A percentile compares a stretch with the other conserved stretches of the same genome.
Evolutionary conservation across 306 rosid genomes (phyloP).

Genomic region (Cicer cuneatum): DNA sequence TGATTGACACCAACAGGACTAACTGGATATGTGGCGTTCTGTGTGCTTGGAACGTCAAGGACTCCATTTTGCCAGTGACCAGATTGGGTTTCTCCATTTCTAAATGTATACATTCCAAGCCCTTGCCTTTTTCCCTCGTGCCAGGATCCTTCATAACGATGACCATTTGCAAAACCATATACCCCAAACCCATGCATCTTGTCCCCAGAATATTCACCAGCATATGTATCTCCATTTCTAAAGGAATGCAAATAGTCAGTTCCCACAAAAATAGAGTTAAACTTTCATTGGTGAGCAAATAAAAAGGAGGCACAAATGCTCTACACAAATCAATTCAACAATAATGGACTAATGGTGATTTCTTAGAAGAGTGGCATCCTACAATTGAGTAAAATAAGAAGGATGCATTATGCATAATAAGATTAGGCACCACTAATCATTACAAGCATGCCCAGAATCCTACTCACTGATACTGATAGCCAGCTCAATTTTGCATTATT

Average conservation of each 20-base stretch:
- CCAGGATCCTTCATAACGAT: conserved; percentile 96
- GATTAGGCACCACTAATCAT: background rate
- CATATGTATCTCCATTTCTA: conserved; percentile 94
- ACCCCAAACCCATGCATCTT: conserved; percentile 98
- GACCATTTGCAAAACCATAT: conserved; percentile 90
- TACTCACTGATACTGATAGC: conserved; percentile 31
- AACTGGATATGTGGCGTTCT: conserved; percentile 63
- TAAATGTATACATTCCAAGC: conserved; percentile 95
- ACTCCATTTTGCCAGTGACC: conserved; percentile 98
- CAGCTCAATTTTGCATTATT: background rate
- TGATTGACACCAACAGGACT: conserved; percentile 89
- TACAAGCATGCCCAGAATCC: conserved; percentile 8
- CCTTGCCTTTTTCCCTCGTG: conserved; percentile 98
- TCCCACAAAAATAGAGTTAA: conserved; percentile 7
- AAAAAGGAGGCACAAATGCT: conserved; percentile 4
- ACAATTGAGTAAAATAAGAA: conserved; percentile 7
- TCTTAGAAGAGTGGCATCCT: conserved; percentile 13
- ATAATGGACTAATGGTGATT: conserved; percentile 1
- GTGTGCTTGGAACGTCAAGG: conserved; percentile 92
- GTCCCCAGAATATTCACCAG: conserved; percentile 94
- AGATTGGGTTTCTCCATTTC: conserved; percentile 95
- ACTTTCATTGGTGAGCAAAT: conserved; percentile 5
- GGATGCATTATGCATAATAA: background rate
- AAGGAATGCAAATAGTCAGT: conserved; percentile 31
- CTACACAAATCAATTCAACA: conserved; percentile 12